Evolutionary conservation across 768 basidiomycete species (phyloP), one percentile per base, ranked within the genome.

Genomic region (Macrolepiota dolichaula): DNA sequence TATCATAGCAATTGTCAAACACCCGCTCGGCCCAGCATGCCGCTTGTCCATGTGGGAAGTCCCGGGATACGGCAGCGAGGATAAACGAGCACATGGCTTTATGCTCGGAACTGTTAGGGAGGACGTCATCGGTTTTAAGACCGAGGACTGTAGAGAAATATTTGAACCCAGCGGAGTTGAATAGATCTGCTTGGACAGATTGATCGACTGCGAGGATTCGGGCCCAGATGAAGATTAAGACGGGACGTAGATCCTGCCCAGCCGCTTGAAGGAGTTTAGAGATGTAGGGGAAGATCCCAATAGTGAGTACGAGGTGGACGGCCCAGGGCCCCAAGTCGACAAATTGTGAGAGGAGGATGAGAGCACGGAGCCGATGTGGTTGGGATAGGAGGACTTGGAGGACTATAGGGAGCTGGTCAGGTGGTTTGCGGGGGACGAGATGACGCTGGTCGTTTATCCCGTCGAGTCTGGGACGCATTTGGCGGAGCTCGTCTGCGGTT

Each of bases 321-420:
- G 97, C 97, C 96, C 97, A 98, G 12, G 97, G 96, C 0, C 97
- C 97, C 6, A 99, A 85, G 71, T 99, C 97, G 67, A 98, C 94
- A 66, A 98, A 99, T 75, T 96, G 93, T 36, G 95, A 96, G 4
- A 99, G 84, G 24, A 98, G 85, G 65, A 98, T 96, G 62, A 99
- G 87, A 2, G 97, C 97, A 6, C 94, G 88, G 4, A 98, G 85
- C 42, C 97, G 89, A 73, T 98, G 96, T 0, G 93, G 92, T 69
- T 98, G 97, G 4, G 96, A 97, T 9, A 99, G 84, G 35, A 99
- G 85, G 17, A 99, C 96, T 73, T 99, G 97, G 2, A 99, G 85
- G 10, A 99, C 95, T 58, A 98, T 97, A 5, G 97, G 96, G 1
- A 99, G 87, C 68, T 99, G 96, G 68, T 96, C 95, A 11, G 97